Evolutionary conservation across 1,139 yeast genomes (phyloP), one percentile per base, ranked within the genome.

Genomic region (Kodamaea sp.): DNA sequence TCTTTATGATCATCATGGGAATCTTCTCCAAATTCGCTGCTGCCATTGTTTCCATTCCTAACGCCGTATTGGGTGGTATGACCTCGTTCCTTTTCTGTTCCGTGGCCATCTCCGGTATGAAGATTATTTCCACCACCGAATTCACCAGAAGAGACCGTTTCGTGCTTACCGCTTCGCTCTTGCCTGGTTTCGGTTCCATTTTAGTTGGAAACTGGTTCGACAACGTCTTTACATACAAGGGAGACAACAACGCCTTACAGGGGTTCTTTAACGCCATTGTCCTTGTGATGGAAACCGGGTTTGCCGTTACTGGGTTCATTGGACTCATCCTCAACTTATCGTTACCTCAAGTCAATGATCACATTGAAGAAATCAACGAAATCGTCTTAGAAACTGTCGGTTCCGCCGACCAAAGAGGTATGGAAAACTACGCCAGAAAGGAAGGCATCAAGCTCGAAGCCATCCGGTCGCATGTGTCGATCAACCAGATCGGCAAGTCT

Each of bases 61-160:
- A 72, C 42, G 74, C 96, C 0, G 92, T 88, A 16, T 70, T 88
- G 41, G 96, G 96, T 37, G 96, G 96, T 43, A 86, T 88, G 95
- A 88, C 96, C 20, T 73, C 95, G 4, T 89, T 88, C 68, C 67
- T 89, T 41, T 89, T 87, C 72, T 77, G 90, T 22, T 79, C 95
- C 9, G 96, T 89, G 34, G 90, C 95, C 0, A 92, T 86, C 25
- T 85, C 95, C 2, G 97, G 97, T 53, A 63, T 89, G 43, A 80
- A 83, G 52, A 85, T 89, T 56, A 84, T 88, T 45, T 66, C 94
- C 13, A 70, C 81, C 37, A 75, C 81, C 32, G 82, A 83, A 35
- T 86, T 88, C 65, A 83, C 92, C 12, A 78, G 96, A 68, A 78
- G 96, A 61, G 95, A 88, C 60, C 71, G 97, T 48, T 85, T 89